phyloP scores from a whole-genome alignment of 805 yeast genomes.

The Wickerhamomyces bovis region DNA sequence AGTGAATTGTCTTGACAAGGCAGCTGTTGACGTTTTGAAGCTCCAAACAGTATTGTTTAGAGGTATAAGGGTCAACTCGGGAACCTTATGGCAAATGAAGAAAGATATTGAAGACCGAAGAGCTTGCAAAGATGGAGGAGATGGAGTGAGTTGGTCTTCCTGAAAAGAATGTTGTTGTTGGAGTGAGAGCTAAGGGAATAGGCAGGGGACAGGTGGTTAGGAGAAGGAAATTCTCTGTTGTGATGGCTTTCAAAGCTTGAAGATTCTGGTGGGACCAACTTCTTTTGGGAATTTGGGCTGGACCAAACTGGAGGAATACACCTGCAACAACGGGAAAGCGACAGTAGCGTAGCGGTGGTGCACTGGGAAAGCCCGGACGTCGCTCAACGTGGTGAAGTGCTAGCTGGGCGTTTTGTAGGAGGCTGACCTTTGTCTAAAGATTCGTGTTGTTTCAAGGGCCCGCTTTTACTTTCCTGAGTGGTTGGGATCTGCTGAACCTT shows the following conservation, averaged over 20 bases:
- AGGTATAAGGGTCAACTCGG: neutral
- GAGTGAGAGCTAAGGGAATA: neutral
- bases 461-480: neutral
- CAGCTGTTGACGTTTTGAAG: neutral
- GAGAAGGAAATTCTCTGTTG: neutral
- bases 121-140: neutral
- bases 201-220: neutral
- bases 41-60: neutral
- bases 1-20: neutral
- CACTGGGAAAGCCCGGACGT: neutral
- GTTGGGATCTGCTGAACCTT: neutral
- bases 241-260: neutral
- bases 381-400: neutral
- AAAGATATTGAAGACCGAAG: neutral
- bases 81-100: neutral
- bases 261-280: neutral
- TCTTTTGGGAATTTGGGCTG: neutral
- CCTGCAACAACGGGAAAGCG: neutral
- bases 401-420: too few species aligned
- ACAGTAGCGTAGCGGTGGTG: too few species aligned
- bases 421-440: too few species aligned
- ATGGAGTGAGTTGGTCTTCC: neutral
- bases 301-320: neutral
- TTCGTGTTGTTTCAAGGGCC: too few species aligned
- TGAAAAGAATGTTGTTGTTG: neutral